Conservation (phyloP, 805 yeast genomes). For the Saccharomyces eubayanus region DNA sequence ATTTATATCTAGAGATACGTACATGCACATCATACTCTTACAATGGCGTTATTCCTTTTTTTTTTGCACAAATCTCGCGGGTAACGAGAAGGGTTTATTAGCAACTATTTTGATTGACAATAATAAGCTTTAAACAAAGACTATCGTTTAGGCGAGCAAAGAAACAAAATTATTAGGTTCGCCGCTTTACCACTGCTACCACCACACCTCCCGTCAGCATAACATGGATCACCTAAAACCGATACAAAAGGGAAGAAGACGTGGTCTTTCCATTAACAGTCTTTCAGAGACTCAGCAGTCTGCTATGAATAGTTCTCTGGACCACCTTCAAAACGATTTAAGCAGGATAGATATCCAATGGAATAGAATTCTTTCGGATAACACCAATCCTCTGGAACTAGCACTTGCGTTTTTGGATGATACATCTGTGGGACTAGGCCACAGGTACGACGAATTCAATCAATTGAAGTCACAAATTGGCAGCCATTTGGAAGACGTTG, state of each 20-base stretch:
- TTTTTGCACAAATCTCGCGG: not conserved
- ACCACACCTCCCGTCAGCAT: not conserved
- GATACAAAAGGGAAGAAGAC: conserved; percentile 15
- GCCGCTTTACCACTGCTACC: not conserved
- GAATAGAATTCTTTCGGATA: conserved; percentile 41
- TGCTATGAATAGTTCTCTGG: conserved; percentile 25
- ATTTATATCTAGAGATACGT: not conserved
- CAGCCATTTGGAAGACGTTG: conserved; percentile 54
- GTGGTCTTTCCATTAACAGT: conserved; percentile 27
- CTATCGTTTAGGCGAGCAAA: not conserved
- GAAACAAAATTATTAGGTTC: not conserved
- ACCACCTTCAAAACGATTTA: conserved; percentile 24
- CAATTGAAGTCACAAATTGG: conserved; percentile 51
- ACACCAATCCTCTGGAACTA: conserved; percentile 74
- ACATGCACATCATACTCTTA: not conserved
- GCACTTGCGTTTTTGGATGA: conserved; percentile 79
- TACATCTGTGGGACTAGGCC: conserved; percentile 86
- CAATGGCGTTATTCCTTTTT: not conserved
- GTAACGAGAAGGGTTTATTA: not conserved
- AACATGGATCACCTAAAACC: conserved; percentile 18
- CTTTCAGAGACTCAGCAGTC: conserved; percentile 22
- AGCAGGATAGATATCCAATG: conserved; percentile 36
- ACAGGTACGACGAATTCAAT: conserved; percentile 57
- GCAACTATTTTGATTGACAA: not conserved
- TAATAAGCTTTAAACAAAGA: not conserved